phyloP scores from a whole-genome alignment of 2,329 filamentous ascomycete species.

The Ophiostoma perfectum region DNA sequence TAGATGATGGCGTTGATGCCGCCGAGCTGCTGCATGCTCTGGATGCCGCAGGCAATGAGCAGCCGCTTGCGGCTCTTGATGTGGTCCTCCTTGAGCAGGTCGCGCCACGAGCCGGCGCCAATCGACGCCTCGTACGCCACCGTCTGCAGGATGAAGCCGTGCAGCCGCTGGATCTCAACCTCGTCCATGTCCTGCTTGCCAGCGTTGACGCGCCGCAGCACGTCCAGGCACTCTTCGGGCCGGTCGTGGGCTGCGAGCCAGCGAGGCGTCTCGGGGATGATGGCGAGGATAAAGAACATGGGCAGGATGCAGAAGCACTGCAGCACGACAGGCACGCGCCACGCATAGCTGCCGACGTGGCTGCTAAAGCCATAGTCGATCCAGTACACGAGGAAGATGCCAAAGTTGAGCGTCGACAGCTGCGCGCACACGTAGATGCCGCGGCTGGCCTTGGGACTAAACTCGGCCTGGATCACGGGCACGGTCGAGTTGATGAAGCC shows the following conservation, averaged over 20 bases:
- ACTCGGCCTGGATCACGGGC: conserved; percentile 39
- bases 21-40: conserved; percentile 43
- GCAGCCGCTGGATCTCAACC: conserved; percentile 32
- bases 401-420: conserved; percentile 33
- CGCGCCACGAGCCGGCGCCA: conserved; percentile 44
- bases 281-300: conserved; percentile 32
- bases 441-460: conserved; percentile 22
- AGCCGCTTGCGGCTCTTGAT: conserved; percentile 24
- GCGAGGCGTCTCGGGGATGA: conserved; percentile 44
- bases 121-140: conserved; percentile 35
- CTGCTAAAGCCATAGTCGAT: conserved; percentile 38
- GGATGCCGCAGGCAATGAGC: conserved; percentile 36
- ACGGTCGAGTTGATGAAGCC: conserved; percentile 32
- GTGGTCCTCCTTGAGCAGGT: conserved; percentile 45
- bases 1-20: conserved; percentile 28
- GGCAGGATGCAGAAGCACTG: conserved; percentile 41
- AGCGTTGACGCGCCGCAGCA: conserved; percentile 30
- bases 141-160: conserved; percentile 24
- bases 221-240: conserved; percentile 32
- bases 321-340: conserved; percentile 43
- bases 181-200: conserved; percentile 29
- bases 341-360: conserved; percentile 29
- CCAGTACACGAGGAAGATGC: conserved; percentile 36
- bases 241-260: conserved; percentile 39
- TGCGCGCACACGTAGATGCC: conserved; percentile 25